Base-by-base conservation (phyloP, 2,329 filamentous ascomycete species). In the Fusarium virguliforme region DNA sequence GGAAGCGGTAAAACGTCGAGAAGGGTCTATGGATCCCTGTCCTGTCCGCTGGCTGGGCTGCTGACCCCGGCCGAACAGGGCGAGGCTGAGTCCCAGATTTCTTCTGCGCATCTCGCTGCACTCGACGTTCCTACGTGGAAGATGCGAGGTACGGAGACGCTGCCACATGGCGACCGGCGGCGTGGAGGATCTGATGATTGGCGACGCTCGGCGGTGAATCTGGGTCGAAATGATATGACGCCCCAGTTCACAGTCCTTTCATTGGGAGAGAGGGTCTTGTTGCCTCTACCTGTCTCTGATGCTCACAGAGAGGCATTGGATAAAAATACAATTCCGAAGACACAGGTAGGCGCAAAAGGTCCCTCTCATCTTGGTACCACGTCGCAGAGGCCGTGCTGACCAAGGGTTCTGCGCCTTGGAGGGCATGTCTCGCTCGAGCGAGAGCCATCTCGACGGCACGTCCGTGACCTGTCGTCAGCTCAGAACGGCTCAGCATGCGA, bases 401-500 rank as follows among this genome's bases (percentile, higher is more conserved):
- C 62, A 71, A 56, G 69, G 66, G 65, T 70, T 69, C 67, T 70
- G 64, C 68, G 65, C 67, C 67, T 38, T 50, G 38, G 37, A 72
- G 34, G 48, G 30, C 15, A 60, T 73, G 68, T 67, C 60, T 73
- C 56, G 43, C 24, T 30, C 26, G 43, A 50, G 24, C 15, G 10
- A 70, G 38, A 70, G 53, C 65, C 58, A 64, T 64, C 72, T 74
- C 60, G 57, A 60, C 68, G 68, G 68, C 65, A 65, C 51, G 64
- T 57, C 68, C 69, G 65, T 76, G 59, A 68, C 65, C 56, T 66
- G 65, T 69, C 55, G 71, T 76, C 74, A 76, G 74, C 68, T 75
- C 62, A 71, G 71, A 74, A 75, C 63, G 59, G 62, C 67, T 71
- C 69, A 75, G 64, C 58, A 75, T 76, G 71, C 65, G 69, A 66